These are phyloP conservation scores for Aspergillus candidus DNA, from an alignment of 2,329 filamentous ascomycete genomes.

Conservation along the genomic window DNA sequence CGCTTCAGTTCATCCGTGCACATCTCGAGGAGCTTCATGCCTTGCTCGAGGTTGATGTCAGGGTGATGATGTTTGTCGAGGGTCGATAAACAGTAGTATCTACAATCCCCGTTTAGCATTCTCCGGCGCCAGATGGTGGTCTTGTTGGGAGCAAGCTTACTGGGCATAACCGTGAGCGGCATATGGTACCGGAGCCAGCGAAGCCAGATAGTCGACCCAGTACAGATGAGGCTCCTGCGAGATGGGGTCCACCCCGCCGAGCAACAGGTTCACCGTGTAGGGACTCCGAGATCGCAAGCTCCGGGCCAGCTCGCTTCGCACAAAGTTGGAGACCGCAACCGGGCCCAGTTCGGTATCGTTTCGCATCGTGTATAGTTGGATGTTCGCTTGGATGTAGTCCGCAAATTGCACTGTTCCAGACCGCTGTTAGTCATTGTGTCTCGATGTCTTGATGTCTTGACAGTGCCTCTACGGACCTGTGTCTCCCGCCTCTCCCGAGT, in stretches of 20 bases:
- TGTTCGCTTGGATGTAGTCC: constrained; percentile 98
- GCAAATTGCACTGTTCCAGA: constrained; percentile 78
- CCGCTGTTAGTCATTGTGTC: constrained; percentile 11
- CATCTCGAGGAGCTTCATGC: constrained; percentile 86
- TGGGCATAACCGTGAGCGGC: constrained; percentile 97
- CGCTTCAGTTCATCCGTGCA: constrained; percentile 97
- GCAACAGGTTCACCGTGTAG: constrained; percentile 92
- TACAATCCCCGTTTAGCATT: constrained; percentile 30
- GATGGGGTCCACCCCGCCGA: constrained; percentile 89
- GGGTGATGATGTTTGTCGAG: constrained; percentile 98
- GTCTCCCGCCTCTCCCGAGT: constrained; percentile 92
- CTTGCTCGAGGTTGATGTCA: constrained; percentile 81
- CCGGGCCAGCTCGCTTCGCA: constrained; percentile 85
- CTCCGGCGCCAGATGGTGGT: neutral
- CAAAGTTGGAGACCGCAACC: constrained; percentile 82
- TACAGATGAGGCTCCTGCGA: constrained; percentile 85
- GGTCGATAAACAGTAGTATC: constrained; percentile 96
- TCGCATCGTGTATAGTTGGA: constrained; percentile 97
- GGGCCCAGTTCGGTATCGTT: constrained; percentile 90
- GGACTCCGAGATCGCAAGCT: constrained; percentile 87
- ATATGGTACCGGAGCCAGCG: constrained; percentile 81
- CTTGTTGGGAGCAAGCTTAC: constrained; percentile 46
- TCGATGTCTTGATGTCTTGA: constrained; percentile 1
- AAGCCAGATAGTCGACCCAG: constrained; percentile 96
- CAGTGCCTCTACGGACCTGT: constrained; percentile 56